Conservation (phyloP, 225 moss, liverwort and hornwort species). For the Sphagnum tenellum region DNA sequence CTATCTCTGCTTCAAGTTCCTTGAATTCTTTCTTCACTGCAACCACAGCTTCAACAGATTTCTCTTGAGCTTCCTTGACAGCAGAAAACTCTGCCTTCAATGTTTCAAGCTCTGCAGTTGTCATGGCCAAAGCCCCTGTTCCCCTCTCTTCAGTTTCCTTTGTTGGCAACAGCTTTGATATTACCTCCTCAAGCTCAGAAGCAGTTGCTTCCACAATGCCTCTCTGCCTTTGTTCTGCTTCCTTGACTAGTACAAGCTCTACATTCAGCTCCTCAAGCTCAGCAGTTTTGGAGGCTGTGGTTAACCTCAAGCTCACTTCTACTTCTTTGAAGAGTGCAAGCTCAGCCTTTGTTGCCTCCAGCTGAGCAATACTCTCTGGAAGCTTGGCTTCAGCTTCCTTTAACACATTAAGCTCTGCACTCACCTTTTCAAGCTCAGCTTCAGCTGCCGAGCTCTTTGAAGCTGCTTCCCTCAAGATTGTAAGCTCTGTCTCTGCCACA, state of each 20-base stretch:
- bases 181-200: no score
- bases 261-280: slow-evolving; percentile 30
- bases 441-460: slow-evolving; percentile 6
- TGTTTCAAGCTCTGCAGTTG: slow-evolving; percentile 31
- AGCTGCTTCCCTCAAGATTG: slow-evolving; percentile 28
- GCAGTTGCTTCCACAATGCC: background rate
- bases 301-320: slow-evolving; percentile 12
- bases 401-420: no score
- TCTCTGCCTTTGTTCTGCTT: slow-evolving; percentile 26
- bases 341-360: slow-evolving; percentile 23
- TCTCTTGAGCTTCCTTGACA: slow-evolving; percentile 37
- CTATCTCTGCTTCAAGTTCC: slow-evolving; percentile 28
- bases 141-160: slow-evolving; percentile 33
- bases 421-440: no score
- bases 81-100: slow-evolving; percentile 24
- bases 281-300: slow-evolving; percentile 7
- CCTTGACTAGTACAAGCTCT: slow-evolving; percentile 24
- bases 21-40: slow-evolving; percentile 32
- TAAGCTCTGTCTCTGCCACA: slow-evolving; percentile 32
- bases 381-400: no score
- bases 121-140: slow-evolving; percentile 16
- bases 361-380: slow-evolving; percentile 6
- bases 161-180: slow-evolving; percentile 17
- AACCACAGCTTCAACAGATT: slow-evolving; percentile 33
- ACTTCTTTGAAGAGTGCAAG: slow-evolving; percentile 33